These are phyloP conservation scores for Prorocentrum cordatum DNA, from an alignment of 169 alveolate genomes.

Conservation along the genomic window DNA sequence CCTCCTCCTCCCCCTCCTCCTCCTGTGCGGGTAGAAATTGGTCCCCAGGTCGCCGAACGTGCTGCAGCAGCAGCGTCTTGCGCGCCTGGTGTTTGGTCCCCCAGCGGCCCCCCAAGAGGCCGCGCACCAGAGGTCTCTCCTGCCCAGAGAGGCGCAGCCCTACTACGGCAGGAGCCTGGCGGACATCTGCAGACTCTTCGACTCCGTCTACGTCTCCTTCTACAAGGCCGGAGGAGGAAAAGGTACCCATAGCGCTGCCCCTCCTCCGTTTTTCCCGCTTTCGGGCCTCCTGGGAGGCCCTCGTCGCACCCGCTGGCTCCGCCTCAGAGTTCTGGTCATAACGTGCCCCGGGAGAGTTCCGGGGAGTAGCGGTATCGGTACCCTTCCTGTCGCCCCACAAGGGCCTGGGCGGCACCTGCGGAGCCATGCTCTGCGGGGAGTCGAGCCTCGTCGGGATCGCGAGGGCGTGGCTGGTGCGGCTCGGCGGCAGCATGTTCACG, in stretches of 20 bases:
- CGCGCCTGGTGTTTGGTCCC: not conserved
- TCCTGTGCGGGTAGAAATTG: not conserved
- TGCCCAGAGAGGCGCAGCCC: not conserved
- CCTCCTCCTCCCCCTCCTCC: not conserved
- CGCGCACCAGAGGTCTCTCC: no score
- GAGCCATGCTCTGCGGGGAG: no score
- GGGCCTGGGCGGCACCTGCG: no score
- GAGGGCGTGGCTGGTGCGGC: not conserved
- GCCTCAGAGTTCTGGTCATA: not conserved
- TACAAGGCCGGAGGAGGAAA: not conserved
- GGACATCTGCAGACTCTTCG: not conserved
- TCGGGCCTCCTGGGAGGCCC: slow-evolving; percentile 1
- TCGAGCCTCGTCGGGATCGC: not conserved
- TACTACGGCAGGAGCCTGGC: not conserved
- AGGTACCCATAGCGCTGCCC: not conserved
- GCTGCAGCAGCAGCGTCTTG: not conserved
- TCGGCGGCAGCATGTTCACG: not conserved
- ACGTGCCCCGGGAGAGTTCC: no score
- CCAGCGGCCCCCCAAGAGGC: not conserved
- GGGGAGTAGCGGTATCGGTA: no score
- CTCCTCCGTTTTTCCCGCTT: not conserved
- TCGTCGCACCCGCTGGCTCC: not conserved
- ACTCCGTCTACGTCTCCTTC: slow-evolving; percentile 15
- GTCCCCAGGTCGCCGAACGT: no score
- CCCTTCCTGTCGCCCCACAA: no score